Base-by-base conservation (phyloP, 2,329 filamentous ascomycete species). In the Pseudocercospora eumusae region DNA sequence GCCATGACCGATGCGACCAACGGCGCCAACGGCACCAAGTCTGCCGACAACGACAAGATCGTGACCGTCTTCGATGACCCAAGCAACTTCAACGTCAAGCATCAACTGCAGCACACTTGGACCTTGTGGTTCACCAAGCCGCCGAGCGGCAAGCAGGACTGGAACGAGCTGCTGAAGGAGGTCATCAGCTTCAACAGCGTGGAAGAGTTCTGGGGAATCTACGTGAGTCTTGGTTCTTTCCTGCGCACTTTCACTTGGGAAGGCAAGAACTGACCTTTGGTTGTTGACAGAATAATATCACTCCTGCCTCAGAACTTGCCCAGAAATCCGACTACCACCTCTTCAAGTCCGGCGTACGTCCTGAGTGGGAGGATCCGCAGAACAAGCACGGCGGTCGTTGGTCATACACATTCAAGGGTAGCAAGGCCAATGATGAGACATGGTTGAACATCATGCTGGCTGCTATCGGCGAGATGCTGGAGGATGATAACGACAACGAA, bases 311-410 rank as follows among this genome's bases (percentile, higher is more conserved):
- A 71, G 92, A 98, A 73, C 88, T 99, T 47, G 91, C 93, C 49
- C 88, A 96, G 75, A 99, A 99, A 83, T 96, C 95, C 75, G 95
- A 99, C 79, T 99, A 99, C 82, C 96, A 99, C 76, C 90, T 99
- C 49, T 99, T 99, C 89, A 99, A 99, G 84, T 89, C 89, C 72
- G 93, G 93, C 68, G 91, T 99, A 66, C 91, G 95, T 67, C 95
- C 95, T 36, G 96, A 99, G 81, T 99, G 95, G 95, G 95, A 99
- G 80, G 95, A 99, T 77, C 84, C 87, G 25, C 92, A 98, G 82
- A 99, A 99, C 84, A 99, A 98, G 86, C 92, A 98, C 77, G 95
- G 95, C 71, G 95, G 95, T 80, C 97, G 97, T 81, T 99, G 95
- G 95, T 93, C 93, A 25, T 98, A 96, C 82, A 89, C 91, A 74